phyloP scores from a whole-genome alignment of 2,329 filamentous ascomycete genomes.

The Xylaria sp. region DNA sequence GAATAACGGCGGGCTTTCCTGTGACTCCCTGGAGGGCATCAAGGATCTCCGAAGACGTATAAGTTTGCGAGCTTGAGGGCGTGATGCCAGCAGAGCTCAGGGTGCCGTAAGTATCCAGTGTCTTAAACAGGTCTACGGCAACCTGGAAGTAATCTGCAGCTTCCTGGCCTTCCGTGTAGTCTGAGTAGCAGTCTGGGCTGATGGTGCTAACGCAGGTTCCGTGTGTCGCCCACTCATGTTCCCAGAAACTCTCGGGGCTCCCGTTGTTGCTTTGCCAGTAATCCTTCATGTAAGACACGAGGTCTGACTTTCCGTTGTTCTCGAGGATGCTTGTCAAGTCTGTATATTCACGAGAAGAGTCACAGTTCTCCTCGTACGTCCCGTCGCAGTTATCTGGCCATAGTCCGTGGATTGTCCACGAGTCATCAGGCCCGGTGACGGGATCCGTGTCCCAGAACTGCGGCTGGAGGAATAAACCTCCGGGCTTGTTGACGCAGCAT shows the following conservation, averaged over 20 bases:
- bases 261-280: conserved; percentile 78
- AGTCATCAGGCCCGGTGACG: conserved; percentile 70
- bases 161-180: conserved; percentile 70
- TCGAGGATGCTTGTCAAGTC: conserved; percentile 73
- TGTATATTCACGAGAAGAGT: conserved; percentile 67
- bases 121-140: conserved; percentile 72
- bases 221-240: conserved; percentile 80
- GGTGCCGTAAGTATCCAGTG: conserved; percentile 71
- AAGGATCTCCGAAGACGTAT: conserved; percentile 68
- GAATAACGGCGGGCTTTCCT: conserved; percentile 65
- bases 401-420: conserved; percentile 80
- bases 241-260: conserved; percentile 73
- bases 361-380: conserved; percentile 74
- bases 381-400: conserved; percentile 77
- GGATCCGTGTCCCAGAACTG: conserved; percentile 82
- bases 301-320: conserved; percentile 55
- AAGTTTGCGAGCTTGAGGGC: conserved; percentile 65
- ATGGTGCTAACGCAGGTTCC: conserved; percentile 78
- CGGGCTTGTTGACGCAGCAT: conserved; percentile 79
- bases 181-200: conserved; percentile 71
- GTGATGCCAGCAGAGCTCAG: conserved; percentile 70
- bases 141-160: conserved; percentile 75
- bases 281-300: conserved; percentile 72
- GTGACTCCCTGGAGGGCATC: conserved; percentile 62
- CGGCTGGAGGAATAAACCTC: conserved; percentile 76